Evolutionary conservation across 192 early-diverging fungal species (phyloP).

Genomic region (Backusella westeae): DNA sequence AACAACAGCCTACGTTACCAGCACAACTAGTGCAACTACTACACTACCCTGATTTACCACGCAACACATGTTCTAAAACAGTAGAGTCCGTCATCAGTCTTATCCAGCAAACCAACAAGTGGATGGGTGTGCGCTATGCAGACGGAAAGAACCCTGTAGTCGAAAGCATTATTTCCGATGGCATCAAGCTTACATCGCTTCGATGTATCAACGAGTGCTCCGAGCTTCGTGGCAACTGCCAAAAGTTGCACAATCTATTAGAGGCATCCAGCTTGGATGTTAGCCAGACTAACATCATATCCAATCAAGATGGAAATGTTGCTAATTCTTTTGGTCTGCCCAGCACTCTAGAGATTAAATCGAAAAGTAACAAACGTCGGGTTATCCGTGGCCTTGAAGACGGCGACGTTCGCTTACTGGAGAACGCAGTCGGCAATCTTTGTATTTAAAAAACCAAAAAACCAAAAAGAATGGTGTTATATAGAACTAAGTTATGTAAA

Average conservation of each 20-base stretch:
- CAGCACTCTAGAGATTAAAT: neutral
- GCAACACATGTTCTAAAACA: neutral
- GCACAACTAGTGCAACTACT: constrained; percentile 8
- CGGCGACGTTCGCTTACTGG: constrained; percentile 31
- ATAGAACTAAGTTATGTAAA: no score
- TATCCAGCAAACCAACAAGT: constrained; percentile 24
- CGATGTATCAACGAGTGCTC: neutral
- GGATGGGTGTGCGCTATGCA: neutral
- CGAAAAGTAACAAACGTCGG: constrained; percentile 22
- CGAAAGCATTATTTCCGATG: neutral
- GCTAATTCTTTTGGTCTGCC: constrained; percentile 20
- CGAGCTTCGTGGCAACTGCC: neutral
- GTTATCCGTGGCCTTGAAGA: constrained; percentile 28
- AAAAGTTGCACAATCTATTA: neutral
- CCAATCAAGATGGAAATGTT: neutral
- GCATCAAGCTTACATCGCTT: neutral
- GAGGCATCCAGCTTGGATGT: neutral
- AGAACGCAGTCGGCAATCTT: constrained; percentile 28
- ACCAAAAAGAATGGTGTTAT: neutral
- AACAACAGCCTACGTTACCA: constrained; percentile 12
- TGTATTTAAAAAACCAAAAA: neutral
- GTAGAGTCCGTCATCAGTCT: constrained; percentile 30
- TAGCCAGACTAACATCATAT: neutral
- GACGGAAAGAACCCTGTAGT: neutral
- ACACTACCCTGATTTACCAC: constrained; percentile 10